Evolutionary conservation across 371 early-diverging fungal species (phyloP).

Genomic region (Syncephalastrum monosporum): DNA sequence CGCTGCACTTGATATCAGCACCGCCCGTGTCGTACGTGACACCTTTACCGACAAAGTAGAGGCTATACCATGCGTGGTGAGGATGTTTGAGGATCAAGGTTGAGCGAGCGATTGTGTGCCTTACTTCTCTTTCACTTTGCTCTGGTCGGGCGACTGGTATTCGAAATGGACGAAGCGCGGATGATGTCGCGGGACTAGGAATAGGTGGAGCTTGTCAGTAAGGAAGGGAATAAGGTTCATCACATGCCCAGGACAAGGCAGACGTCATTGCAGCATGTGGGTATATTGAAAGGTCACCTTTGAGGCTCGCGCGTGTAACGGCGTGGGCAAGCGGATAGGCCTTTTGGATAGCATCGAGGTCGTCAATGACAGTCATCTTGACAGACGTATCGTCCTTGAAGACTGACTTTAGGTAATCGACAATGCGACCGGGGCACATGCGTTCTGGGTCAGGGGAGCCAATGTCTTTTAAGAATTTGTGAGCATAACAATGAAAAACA

Average conservation of each 20-base stretch:
- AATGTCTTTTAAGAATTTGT: slow-evolving; percentile 52
- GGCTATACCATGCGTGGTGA: slow-evolving; percentile 27
- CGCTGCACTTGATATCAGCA: slow-evolving; percentile 82
- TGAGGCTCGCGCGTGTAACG: slow-evolving; percentile 76
- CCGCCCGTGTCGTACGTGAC: slow-evolving; percentile 93
- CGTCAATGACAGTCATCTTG: slow-evolving; percentile 64
- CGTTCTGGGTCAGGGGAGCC: slow-evolving; percentile 86
- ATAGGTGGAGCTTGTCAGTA: not conserved
- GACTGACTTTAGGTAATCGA: slow-evolving; percentile 66
- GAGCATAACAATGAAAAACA: no score
- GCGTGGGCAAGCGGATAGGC: slow-evolving; percentile 86
- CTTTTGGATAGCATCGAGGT: slow-evolving; percentile 63
- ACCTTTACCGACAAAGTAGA: slow-evolving; percentile 90
- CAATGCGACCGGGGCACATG: slow-evolving; percentile 79
- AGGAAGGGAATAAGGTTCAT: not conserved
- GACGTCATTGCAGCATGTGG: no score
- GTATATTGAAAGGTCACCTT: slow-evolving; percentile 34
- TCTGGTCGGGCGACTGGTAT: slow-evolving; percentile 74
- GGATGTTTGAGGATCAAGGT: not conserved
- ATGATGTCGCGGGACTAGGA: slow-evolving; percentile 64
- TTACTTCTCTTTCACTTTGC: slow-evolving; percentile 81
- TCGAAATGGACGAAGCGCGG: slow-evolving; percentile 81
- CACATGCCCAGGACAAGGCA: no score
- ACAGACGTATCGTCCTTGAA: slow-evolving; percentile 49
- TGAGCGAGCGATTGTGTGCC: slow-evolving; percentile 10